Percentiles rank a stretch among this genome's conserved stretches.
Evolutionary conservation across 2,329 filamentous ascomycete genomes (phyloP).

Genomic region (Botrytis fragariae): DNA sequence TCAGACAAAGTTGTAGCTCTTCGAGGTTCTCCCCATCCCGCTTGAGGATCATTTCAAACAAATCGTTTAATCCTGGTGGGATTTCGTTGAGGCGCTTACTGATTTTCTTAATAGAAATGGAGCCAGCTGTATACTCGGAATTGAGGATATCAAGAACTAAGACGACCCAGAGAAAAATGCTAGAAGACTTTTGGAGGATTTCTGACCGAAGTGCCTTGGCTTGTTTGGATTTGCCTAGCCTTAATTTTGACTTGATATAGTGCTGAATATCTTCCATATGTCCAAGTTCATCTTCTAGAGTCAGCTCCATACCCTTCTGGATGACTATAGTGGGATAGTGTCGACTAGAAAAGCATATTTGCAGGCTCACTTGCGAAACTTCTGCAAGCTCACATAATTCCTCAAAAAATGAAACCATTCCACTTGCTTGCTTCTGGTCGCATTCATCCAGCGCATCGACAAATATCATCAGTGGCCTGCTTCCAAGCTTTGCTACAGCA

Average conservation of each 20-base stretch:
- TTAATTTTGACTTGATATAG: slow-evolving; percentile 34
- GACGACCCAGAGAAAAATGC: slow-evolving; percentile 31
- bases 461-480: slow-evolving; percentile 36
- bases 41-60: slow-evolving; percentile 29
- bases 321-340: slow-evolving; percentile 34
- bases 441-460: slow-evolving; percentile 35
- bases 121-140: slow-evolving; percentile 40
- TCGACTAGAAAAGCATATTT: slow-evolving; percentile 36
- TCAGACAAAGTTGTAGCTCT: slow-evolving; percentile 46
- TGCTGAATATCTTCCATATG: slow-evolving; percentile 35
- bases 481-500: slow-evolving; percentile 35
- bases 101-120: slow-evolving; percentile 38
- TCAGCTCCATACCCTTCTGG: slow-evolving; percentile 29
- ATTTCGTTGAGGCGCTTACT: slow-evolving; percentile 38
- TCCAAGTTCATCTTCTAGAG: slow-evolving; percentile 32
- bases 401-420: slow-evolving; percentile 30
- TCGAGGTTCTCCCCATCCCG: slow-evolving; percentile 46
- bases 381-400: slow-evolving; percentile 25
- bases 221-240: slow-evolving; percentile 24
- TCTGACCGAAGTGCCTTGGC: slow-evolving; percentile 23
- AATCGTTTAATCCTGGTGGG: slow-evolving; percentile 23
- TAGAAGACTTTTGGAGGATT: slow-evolving; percentile 25
- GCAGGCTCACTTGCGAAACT: slow-evolving; percentile 21
- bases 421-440: slow-evolving; percentile 19
- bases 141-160: slow-evolving; percentile 43